Percentiles rank a stretch among this genome's conserved stretches.
phyloP scores from a whole-genome alignment of 345 rosid species.

The Lepidium didymum region DNA sequence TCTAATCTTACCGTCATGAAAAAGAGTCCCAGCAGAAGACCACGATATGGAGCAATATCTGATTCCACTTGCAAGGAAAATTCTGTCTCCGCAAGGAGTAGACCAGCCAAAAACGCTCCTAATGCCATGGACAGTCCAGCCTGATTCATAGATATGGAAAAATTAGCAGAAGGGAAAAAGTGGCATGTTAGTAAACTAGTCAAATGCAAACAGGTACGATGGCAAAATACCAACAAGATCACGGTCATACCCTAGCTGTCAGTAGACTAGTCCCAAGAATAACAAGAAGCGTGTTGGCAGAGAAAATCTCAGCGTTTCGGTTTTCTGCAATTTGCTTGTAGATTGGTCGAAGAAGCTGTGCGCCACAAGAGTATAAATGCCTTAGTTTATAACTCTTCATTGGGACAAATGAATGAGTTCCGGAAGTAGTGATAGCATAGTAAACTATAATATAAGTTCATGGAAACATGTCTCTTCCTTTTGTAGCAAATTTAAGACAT shows the following conservation, averaged over 20 bases:
- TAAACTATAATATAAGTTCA: conserved; percentile 5
- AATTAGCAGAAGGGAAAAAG: neutral
- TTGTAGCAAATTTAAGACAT: conserved; percentile 10
- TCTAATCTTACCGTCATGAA: conserved; percentile 84
- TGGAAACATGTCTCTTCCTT: conserved; percentile 6
- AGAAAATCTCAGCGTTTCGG: conserved; percentile 96
- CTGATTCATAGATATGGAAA: conserved; percentile 36
- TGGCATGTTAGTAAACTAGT: neutral
- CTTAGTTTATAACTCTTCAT: conserved; percentile 6
- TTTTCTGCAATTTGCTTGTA: conserved; percentile 97
- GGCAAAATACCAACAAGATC: conserved; percentile 17
- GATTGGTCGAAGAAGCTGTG: conserved; percentile 95
- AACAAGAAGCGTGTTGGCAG: conserved; percentile 93
- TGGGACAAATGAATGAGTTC: neutral
- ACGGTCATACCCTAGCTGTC: conserved; percentile 81
- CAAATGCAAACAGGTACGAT: conserved; percentile 8
- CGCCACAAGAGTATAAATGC: neutral
- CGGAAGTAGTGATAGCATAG: neutral
- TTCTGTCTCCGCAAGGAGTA: conserved; percentile 99
- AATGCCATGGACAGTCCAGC: conserved; percentile 99
- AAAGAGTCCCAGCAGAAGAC: conserved; percentile 95
- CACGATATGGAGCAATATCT: conserved; percentile 98
- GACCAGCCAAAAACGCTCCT: conserved; percentile 98
- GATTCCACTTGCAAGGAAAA: conserved; percentile 99
- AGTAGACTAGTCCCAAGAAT: conserved; percentile 97